Evolutionary conservation across 1,284 basidiomycete species (phyloP), one percentile per base, ranked within the genome.

Genomic region (Apiotrichum mycotoxinovorans): DNA sequence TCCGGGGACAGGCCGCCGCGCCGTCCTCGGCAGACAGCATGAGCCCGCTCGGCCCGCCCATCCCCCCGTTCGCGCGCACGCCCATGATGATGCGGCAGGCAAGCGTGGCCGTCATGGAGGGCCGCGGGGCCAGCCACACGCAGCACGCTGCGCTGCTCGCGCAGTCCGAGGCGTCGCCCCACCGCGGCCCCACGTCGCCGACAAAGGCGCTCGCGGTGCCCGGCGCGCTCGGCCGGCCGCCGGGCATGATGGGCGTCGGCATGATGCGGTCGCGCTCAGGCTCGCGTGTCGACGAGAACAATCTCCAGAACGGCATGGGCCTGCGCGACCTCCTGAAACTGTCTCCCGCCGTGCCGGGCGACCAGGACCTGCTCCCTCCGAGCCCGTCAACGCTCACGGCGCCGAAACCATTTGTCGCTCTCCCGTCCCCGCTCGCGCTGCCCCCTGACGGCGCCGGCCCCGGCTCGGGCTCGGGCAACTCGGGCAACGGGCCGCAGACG

Each of bases 351-450:
- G 70, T 71, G 58, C 75, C 34, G 66, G 71, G 49, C 54, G 72
- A 26, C 43, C 35, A 65, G 26, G 89, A 91, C 67, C 77, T 91
- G 20, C 76, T 89, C 20, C 88, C 88, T 1, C 87, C 89, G 0
- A 89, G 88, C 1, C 89, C 89, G 5, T 84, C 84, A 14, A 80
- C 83, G 11, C 60, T 68, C 9, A 63, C 61, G 7, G 65, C 64
- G 18, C 67, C 67, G 11, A 63, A 66, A 38, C 65, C 63, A 14
- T 74, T 72, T 11, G 76, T 82, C 33, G 71, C 81, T 18, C 78
- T 82, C 44, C 76, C 80, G 33, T 81, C 83, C 38, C 71, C 77
- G 47, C 79, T 80, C 57, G 65, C 79, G 23, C 68, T 80, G 1
- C 76, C 82, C 0, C 30, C 41, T 17, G 52, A 51, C 26, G 37